These are phyloP conservation scores for Pleurotus salmoneostramineus DNA, from an alignment of 768 basidiomycete species.

Conservation along the genomic window DNA sequence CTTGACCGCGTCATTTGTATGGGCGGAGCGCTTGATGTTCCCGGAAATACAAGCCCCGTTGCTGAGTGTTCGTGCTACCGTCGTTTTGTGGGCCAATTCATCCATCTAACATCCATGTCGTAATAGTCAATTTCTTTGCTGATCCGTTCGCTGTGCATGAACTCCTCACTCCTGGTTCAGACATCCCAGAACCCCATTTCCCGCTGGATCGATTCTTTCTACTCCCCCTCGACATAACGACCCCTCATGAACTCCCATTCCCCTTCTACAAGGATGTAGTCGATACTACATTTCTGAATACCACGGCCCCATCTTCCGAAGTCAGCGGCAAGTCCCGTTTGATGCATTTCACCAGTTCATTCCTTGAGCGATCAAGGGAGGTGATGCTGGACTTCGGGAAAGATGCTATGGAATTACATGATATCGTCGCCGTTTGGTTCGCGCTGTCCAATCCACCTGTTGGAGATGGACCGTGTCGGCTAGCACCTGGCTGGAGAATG, in stretches of 20 bases:
- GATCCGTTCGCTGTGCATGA: conserved; percentile 83
- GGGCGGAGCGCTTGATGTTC: conserved; percentile 92
- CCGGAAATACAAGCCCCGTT: conserved; percentile 78
- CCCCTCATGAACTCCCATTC: conserved; percentile 76
- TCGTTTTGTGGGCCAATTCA: not conserved
- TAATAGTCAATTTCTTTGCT: conserved; percentile 78
- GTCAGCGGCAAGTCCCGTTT: conserved; percentile 51
- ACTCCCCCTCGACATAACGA: conserved; percentile 80
- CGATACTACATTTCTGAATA: conserved; percentile 56
- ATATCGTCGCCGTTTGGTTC: conserved; percentile 87
- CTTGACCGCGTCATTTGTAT: conserved; percentile 81
- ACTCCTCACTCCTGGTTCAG: conserved; percentile 40
- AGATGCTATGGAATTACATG: conserved; percentile 88
- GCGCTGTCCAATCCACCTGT: conserved; percentile 68
- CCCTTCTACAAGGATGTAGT: conserved; percentile 51
- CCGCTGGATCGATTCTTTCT: conserved; percentile 67
- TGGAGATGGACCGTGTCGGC: conserved; percentile 18
- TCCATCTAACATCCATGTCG: too few relatives aligned
- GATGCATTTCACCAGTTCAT: conserved; percentile 73
- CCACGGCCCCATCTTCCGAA: conserved; percentile 39
- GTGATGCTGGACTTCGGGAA: conserved; percentile 79
- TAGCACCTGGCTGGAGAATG: conserved; percentile 55
- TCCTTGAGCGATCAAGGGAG: conserved; percentile 70
- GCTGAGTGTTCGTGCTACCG: conserved; percentile 69
- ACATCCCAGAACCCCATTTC: conserved; percentile 33